These are phyloP conservation scores for Coniella vitis DNA, from an alignment of 2,329 filamentous ascomycete genomes.

Conservation along the genomic window DNA sequence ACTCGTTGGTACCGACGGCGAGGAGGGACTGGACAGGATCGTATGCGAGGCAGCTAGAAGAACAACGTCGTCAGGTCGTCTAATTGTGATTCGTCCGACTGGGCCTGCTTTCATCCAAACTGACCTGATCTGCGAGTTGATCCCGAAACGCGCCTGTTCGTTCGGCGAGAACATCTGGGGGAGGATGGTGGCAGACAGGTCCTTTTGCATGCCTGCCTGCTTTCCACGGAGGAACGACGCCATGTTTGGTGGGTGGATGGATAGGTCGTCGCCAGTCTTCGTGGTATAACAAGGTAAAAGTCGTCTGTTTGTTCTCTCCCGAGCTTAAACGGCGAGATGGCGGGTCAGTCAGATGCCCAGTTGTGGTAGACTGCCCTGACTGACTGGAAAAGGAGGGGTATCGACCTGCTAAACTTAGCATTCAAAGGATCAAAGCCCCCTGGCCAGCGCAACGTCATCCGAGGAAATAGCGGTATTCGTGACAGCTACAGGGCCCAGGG, in stretches of 20 bases:
- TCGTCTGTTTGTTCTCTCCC: neutral
- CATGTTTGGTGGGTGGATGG: constrained; percentile 45
- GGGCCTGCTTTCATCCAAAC: constrained; percentile 14
- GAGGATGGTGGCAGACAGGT: constrained; percentile 75
- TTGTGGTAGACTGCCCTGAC: neutral
- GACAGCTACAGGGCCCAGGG: neutral
- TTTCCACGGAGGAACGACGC: constrained; percentile 83
- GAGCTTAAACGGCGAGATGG: no score
- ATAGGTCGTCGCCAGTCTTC: neutral
- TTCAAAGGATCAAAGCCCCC: neutral
- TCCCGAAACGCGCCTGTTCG: constrained; percentile 75
- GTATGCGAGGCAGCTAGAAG: constrained; percentile 70
- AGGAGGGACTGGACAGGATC: constrained; percentile 91
- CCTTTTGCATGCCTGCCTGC: constrained; percentile 86
- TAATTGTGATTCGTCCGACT: neutral
- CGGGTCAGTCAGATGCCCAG: neutral
- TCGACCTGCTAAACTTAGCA: constrained; percentile 4
- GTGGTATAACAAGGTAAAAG: neutral
- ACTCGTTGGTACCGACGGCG: constrained; percentile 84
- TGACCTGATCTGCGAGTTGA: constrained; percentile 68
- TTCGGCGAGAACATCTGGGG: constrained; percentile 76
- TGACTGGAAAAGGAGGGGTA: neutral
- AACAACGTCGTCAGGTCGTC: constrained; percentile 11
- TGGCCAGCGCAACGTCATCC: constrained; percentile 6
- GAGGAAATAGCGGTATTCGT: neutral